A percentile compares a stretch with the other conserved stretches of the same genome.
phyloP scores from a whole-genome alignment of 2,329 filamentous ascomycete species.

The Arthrinium phaeospermum region DNA sequence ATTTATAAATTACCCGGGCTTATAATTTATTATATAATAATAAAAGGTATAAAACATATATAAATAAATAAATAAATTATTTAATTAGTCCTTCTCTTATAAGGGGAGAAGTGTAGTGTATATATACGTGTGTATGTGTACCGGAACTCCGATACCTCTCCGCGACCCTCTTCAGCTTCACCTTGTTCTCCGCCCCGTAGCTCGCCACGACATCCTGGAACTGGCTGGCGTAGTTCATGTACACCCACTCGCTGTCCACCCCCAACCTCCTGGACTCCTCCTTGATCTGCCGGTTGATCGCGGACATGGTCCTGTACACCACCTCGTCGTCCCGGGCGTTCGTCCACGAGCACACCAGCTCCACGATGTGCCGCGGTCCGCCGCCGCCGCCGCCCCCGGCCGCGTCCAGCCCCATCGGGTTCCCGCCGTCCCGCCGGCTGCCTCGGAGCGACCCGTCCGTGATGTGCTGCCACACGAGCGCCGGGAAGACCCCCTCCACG shows the following conservation, averaged over 20 bases:
- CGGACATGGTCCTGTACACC: background rate
- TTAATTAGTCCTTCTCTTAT: no score
- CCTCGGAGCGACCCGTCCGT: background rate
- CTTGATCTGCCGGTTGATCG: background rate
- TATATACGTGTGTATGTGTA: no score
- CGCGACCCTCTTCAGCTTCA: background rate
- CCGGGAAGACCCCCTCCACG: background rate
- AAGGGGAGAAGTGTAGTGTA: no score
- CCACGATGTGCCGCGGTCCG: background rate
- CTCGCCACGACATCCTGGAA: background rate
- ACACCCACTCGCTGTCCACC: constrained; percentile 27
- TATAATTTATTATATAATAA: no score
- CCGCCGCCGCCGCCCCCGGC: background rate
- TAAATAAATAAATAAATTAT: no score
- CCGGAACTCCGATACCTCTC: no score
- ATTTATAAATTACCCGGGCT: no score
- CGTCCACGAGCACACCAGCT: background rate
- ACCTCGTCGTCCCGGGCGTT: background rate
- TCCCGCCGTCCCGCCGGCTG: background rate
- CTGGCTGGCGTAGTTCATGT: constrained; percentile 13
- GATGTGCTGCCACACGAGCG: background rate
- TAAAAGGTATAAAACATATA: no score
- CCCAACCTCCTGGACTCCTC: constrained; percentile 18
- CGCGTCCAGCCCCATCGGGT: background rate
- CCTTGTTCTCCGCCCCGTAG: constrained; percentile 14